phyloP scores from a whole-genome alignment of 306 rosid genomes.

The Trifolium subterraneum region DNA sequence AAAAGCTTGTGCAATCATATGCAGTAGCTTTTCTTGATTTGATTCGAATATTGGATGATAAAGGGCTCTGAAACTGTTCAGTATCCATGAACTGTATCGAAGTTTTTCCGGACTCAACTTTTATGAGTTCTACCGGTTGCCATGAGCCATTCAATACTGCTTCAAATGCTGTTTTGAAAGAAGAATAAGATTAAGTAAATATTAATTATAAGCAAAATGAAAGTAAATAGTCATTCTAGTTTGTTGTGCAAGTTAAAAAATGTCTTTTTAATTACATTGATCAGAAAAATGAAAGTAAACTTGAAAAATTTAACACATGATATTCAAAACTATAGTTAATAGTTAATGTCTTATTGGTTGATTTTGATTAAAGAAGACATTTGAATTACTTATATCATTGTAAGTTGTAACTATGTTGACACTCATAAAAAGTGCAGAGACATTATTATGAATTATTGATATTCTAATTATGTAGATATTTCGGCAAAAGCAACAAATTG shows the following conservation, averaged over 20 bases:
- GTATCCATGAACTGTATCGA: slow-evolving; percentile 55
- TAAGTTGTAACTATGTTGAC: too few relatives aligned
- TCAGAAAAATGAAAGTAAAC: background rate
- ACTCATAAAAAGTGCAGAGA: too few relatives aligned
- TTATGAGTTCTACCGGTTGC: slow-evolving; percentile 64
- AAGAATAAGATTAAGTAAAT: slow-evolving; percentile 6
- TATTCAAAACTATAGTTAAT: background rate
- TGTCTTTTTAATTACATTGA: background rate
- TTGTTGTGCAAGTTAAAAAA: too few relatives aligned
- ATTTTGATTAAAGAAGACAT: background rate
- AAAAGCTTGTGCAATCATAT: slow-evolving; percentile 69
- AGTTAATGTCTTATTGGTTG: background rate
- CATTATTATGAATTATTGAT: too few relatives aligned
- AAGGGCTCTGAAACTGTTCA: slow-evolving; percentile 54
- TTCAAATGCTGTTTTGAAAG: slow-evolving; percentile 70
- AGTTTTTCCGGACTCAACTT: slow-evolving; percentile 61
- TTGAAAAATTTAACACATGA: background rate
- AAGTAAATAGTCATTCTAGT: too few relatives aligned
- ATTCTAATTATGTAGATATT: too few relatives aligned
- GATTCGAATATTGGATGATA: slow-evolving; percentile 55
- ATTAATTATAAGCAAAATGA: too few relatives aligned
- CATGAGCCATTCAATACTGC: slow-evolving; percentile 70
- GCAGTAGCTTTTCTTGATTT: slow-evolving; percentile 72
- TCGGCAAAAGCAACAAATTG: too few relatives aligned
- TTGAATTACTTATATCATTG: too few relatives aligned